These are phyloP conservation scores for Boletus reticuloceps DNA, from an alignment of 768 basidiomycete genomes.

Conservation along the genomic window DNA sequence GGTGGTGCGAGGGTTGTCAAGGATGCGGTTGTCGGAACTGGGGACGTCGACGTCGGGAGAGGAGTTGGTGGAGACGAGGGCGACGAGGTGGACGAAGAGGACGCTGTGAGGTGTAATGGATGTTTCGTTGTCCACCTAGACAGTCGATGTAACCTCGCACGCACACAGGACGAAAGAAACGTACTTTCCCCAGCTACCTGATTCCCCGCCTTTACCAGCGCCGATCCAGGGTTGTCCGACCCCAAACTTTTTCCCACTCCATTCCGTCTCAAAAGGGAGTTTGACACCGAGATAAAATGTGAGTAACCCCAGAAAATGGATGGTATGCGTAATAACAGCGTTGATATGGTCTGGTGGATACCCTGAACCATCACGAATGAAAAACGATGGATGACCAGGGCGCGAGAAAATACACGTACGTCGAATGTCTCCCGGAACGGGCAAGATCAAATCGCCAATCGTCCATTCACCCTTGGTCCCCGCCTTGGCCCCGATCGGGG, in stretches of 20 bases:
- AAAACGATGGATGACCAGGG: too few species aligned
- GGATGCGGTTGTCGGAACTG: conserved; percentile 19
- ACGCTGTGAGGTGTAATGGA: conserved; percentile 55
- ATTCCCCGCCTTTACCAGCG: conserved; percentile 62
- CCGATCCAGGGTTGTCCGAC: conserved; percentile 79
- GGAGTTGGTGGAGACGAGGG: conserved; percentile 30
- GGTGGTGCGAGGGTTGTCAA: conserved; percentile 29
- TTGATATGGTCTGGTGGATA: conserved; percentile 88
- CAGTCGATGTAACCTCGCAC: background rate
- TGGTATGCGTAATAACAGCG: conserved; percentile 77
- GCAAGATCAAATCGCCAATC: conserved; percentile 75
- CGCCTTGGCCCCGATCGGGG: conserved; percentile 69
- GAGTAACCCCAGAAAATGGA: conserved; percentile 76
- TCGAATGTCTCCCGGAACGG: conserved; percentile 81
- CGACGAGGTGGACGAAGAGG: conserved; percentile 38
- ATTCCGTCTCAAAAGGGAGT: conserved; percentile 74
- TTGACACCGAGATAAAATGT: conserved; percentile 84
- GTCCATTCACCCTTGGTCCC: conserved; percentile 84
- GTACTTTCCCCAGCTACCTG: conserved; percentile 72
- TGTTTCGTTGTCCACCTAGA: conserved; percentile 66
- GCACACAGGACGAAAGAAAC: conserved; percentile 2
- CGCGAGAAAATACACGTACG: conserved; percentile 39
- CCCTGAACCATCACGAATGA: conserved; percentile 36
- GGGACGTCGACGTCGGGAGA: conserved; percentile 9
- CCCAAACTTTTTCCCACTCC: conserved; percentile 68